phyloP scores from a whole-genome alignment of 495 filamentous ascomycete species.

The Aspergillus affinis region DNA sequence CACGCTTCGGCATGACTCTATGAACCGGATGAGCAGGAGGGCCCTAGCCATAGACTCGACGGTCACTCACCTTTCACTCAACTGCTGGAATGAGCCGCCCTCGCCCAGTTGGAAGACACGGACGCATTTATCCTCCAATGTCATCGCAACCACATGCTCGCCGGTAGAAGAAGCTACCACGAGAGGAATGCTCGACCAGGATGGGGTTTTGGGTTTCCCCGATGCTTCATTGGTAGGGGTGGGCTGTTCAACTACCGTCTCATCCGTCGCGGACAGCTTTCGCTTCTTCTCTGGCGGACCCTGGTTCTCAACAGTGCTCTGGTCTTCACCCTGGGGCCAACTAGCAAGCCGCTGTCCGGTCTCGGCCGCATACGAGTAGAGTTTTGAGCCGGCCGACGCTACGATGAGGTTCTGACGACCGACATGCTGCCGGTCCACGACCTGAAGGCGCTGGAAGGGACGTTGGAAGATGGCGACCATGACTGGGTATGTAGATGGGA shows the following conservation, averaged over 20 bases:
- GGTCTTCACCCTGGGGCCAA: slow-evolving; percentile 48
- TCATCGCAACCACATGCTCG: slow-evolving; percentile 70
- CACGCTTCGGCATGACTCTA: slow-evolving; percentile 87
- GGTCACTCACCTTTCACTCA: slow-evolving; percentile 67
- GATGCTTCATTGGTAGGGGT: slow-evolving; percentile 24
- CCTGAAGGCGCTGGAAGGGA: slow-evolving; percentile 55
- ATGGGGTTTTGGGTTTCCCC: slow-evolving; percentile 17
- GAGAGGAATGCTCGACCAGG: slow-evolving; percentile 53
- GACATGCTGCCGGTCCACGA: slow-evolving; percentile 34
- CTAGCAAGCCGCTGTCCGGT: slow-evolving; percentile 44
- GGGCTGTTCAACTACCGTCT: slow-evolving; percentile 21
- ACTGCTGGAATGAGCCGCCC: slow-evolving; percentile 58
- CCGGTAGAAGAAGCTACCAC: slow-evolving; percentile 59
- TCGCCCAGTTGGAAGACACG: slow-evolving; percentile 71
- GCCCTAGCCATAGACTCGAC: neutral
- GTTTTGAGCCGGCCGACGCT: slow-evolving; percentile 54
- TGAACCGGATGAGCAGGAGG: slow-evolving; percentile 16
- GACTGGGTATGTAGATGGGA: neutral
- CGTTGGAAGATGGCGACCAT: slow-evolving; percentile 41
- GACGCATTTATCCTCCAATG: slow-evolving; percentile 85
- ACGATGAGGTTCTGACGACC: slow-evolving; percentile 43
- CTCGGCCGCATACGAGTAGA: slow-evolving; percentile 50
- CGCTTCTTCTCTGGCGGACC: slow-evolving; percentile 52
- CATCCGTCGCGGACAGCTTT: slow-evolving; percentile 41
- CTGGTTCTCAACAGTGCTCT: slow-evolving; percentile 29